Percentiles rank a stretch among this genome's conserved stretches.
These are phyloP conservation scores for Cladosporium sp. DNA, from an alignment of 2,329 filamentous ascomycete species.

Conservation along the genomic window DNA sequence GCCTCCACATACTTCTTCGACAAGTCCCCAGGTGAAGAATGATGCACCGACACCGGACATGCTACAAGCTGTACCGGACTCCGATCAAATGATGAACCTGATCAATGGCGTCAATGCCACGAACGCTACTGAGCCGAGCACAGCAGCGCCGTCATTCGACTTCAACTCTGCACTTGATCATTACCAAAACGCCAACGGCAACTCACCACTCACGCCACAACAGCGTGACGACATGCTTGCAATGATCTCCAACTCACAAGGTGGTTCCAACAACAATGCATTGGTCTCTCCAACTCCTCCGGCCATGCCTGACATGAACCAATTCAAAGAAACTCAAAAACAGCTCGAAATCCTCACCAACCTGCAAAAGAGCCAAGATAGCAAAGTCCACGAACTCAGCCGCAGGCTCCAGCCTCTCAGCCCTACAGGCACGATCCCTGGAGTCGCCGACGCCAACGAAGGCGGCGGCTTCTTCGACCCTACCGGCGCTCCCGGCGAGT, in stretches of 20 bases:
- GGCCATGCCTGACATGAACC: constrained; percentile 57
- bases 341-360: constrained; percentile 78
- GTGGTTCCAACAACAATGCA: constrained; percentile 53
- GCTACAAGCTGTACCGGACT: constrained; percentile 40
- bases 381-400: constrained; percentile 72
- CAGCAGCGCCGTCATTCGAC: constrained; percentile 43
- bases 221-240: constrained; percentile 50
- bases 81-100: constrained; percentile 52
- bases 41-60: constrained; percentile 42
- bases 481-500: constrained; percentile 39
- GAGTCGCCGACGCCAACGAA: constrained; percentile 51
- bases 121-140: constrained; percentile 35
- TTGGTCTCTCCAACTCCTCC: constrained; percentile 57
- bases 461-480: constrained; percentile 38
- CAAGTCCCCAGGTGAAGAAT: constrained; percentile 41
- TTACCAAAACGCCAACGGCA: constrained; percentile 48
- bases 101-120: constrained; percentile 49
- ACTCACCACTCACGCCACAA: constrained; percentile 48
- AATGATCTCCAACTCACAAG: constrained; percentile 30
- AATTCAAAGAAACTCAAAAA: constrained; percentile 67
- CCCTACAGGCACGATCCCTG: constrained; percentile 76
- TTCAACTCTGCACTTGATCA: constrained; percentile 49
- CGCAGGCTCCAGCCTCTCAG: constrained; percentile 75
- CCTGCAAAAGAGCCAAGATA: constrained; percentile 75
- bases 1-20: constrained; percentile 18